Base-by-base conservation (phyloP, 2,329 filamentous ascomycete genomes). In the Hymenoscyphus infarciens region DNA sequence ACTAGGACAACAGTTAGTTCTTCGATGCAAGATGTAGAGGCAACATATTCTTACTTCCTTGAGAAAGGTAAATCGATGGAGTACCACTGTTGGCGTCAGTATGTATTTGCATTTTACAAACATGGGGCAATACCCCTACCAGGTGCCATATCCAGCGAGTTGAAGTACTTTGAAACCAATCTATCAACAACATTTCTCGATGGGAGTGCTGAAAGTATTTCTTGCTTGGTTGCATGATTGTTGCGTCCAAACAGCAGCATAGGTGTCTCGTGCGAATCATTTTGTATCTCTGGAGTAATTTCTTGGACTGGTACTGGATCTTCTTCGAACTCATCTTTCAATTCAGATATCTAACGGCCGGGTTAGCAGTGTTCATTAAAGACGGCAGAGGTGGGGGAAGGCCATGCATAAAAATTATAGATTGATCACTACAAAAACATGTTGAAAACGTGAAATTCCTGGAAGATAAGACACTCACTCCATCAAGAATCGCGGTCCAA, bases 401-500 rank as follows among this genome's bases (percentile, higher is more conserved):
- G 35, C 13, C 35, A 15, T 38, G 35, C 13, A 3, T 38, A 5
- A 16, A 35, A 35, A 13, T 11, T 35, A 35, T 10, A 35, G 10
- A 35, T 38, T 38, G 13, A 5, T 16, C 35, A 38, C 35, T 15
- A 2, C n/a, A 16, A 38, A 13, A 38, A 15, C 2, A 38, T 15
- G 35, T 5, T 38, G 13, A 38, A 13, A 11, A 22, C n/a, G 6
- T 10, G 42, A 22, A 33, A 42, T 15, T 19, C 5, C 15, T 19
- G n/a, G 22, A 15, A 31, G 10, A 53, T 19, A 38, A 55, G 31
- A 22, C 19, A 54, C 80, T 76, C 67, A 83, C 82, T 73, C 84
- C 82, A 67, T 85, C 81, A 8, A 85, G 72, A 72, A 85, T 82
- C 1, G 83, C 82, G 77, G 83, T 80, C 63, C 82, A 84, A 54